phyloP scores from a whole-genome alignment of 1,284 basidiomycete species.

The Austroboletus olivaceoglutinosus region DNA sequence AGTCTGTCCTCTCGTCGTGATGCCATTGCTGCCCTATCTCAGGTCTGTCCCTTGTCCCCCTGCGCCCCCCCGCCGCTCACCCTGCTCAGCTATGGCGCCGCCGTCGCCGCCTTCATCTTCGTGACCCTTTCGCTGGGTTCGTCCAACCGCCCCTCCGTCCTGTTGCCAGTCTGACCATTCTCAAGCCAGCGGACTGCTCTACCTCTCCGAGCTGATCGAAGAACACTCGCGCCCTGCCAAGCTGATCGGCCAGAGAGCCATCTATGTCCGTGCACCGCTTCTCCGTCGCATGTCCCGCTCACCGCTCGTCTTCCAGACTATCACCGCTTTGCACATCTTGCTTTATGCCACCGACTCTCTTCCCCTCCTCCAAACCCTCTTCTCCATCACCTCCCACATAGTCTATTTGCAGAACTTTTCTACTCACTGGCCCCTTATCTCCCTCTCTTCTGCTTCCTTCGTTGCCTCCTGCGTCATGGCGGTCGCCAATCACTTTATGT shows the following conservation, averaged over 20 bases:
- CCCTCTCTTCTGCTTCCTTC: constrained; percentile 80
- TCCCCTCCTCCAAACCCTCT: constrained; percentile 68
- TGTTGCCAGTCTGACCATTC: constrained; percentile 14
- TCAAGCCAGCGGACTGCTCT: constrained; percentile 85
- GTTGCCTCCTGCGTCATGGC: constrained; percentile 81
- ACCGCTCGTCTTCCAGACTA: constrained; percentile 48
- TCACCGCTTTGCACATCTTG: constrained; percentile 75
- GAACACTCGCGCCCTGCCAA: constrained; percentile 86
- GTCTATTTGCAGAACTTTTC: constrained; percentile 93
- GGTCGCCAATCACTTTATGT: constrained; percentile 86
- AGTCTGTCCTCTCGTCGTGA: not conserved
- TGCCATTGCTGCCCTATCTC: constrained; percentile 45
- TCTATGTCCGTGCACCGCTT: constrained; percentile 65
- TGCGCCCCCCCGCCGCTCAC: not conserved
- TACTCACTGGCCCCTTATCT: constrained; percentile 84
- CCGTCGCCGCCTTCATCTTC: constrained; percentile 70
- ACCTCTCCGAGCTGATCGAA: constrained; percentile 92
- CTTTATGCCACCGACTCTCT: constrained; percentile 79
- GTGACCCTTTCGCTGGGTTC: constrained; percentile 77
- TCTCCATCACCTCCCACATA: constrained; percentile 81
- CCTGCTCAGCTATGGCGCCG: constrained; percentile 59
- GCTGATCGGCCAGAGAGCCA: constrained; percentile 72
- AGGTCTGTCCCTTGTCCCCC: constrained; percentile 36
- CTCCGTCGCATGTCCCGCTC: not conserved
- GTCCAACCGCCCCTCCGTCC: constrained; percentile 15